These are phyloP conservation scores for Thielaviopsis populi DNA, from an alignment of 2,329 filamentous ascomycete genomes.

Conservation along the genomic window DNA sequence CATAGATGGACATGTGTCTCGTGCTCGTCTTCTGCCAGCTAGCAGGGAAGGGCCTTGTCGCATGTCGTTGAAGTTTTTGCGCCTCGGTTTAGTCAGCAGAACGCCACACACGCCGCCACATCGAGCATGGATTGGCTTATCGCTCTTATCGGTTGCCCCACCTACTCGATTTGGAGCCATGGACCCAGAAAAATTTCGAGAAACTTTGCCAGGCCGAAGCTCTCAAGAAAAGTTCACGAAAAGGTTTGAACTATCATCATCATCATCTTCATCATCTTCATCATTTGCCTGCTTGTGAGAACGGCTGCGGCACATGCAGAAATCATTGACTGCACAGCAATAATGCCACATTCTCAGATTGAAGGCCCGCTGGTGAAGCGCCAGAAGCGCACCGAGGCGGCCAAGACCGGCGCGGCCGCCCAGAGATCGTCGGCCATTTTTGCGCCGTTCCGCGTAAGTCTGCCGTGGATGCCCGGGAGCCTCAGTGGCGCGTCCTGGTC, in stretches of 20 bases:
- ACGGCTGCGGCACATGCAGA: not conserved
- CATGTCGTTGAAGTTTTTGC: not conserved
- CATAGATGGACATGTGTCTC: not conserved
- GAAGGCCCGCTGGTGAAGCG: conserved; percentile 58
- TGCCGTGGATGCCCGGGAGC: too few relatives aligned
- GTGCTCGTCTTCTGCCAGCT: not conserved
- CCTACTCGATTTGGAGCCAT: conserved; percentile 12
- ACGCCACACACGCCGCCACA: not conserved
- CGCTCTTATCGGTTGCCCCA: conserved; percentile 10
- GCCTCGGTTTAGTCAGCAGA: not conserved
- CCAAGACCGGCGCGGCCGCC: conserved; percentile 27
- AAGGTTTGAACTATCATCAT: too few relatives aligned
- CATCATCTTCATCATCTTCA: too few relatives aligned
- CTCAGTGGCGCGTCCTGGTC: too few relatives aligned
- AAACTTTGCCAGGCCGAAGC: conserved; percentile 8
- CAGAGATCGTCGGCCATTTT: conserved; percentile 61
- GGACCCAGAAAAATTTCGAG: conserved; percentile 16
- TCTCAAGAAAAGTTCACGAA: conserved; percentile 10
- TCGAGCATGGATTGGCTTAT: not conserved
- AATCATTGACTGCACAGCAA: conserved; percentile 15
- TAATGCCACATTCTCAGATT: conserved; percentile 43
- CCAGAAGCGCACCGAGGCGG: conserved; percentile 43
- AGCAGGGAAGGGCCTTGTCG: too few relatives aligned
- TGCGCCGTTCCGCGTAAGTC: conserved; percentile 72
- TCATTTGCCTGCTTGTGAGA: not conserved